Evolutionary conservation across 352 stramenopile species (phyloP), one percentile per base, ranked within the genome.

Genomic region (Globisporangium yorkense): DNA sequence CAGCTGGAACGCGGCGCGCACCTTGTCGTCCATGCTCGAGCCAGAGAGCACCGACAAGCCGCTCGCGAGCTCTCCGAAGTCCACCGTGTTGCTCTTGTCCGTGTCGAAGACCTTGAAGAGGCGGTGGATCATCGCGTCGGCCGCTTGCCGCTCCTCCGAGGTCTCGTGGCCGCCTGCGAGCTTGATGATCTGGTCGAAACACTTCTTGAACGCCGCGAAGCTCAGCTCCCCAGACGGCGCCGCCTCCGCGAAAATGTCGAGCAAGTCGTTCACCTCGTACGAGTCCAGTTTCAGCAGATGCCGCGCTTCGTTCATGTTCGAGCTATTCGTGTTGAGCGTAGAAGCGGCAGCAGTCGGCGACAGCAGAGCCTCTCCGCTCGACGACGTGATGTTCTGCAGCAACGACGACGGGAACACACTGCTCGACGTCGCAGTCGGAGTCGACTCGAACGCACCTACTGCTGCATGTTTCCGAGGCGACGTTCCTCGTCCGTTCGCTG

Each of bases 221-320:
- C 64, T 87, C 37, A 96, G 59, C 58, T 92, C 80, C 2, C 83
- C 84, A 0, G 77, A 90, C 21, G 86, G 84, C 27, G 84, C 82
- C 12, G 82, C 84, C 48, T 95, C 86, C 0, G 81, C 82, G 57
- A 96, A 93, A 54, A 94, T 92, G 63, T 95, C 84, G 43, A 96
- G 80, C 45, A 96, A 63, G 48, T 96, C 87, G 62, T 92, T 91
- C 27, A 94, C 81, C 63, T 89, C 79, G 71, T 93, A 96, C 15
- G 78, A 74, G 59, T 92, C 83, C 35, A 96, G 65, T 59, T 94
- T 92, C 16, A 94, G 71, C 37, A 96, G 54, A n/a, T 75, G 66
- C 1, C 85, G 79, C 24, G 86, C 76, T 41, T 75, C 72, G 15
- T 89, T 80, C 84, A 94, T 92, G 48, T 81, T 88, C 3, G 79